Conservation (phyloP, 305 asterid species). For the Fraxinus velutina region DNA sequence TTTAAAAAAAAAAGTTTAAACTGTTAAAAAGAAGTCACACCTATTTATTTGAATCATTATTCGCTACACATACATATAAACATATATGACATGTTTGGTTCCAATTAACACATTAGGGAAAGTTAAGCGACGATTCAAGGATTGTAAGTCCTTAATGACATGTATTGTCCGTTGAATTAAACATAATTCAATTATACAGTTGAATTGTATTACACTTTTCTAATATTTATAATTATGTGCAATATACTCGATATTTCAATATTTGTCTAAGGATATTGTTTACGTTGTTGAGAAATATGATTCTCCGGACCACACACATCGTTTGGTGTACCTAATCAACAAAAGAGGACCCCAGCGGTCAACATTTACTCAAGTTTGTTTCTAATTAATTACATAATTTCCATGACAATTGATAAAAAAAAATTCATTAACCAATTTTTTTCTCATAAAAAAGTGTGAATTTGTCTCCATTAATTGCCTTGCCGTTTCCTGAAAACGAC, state of each 20-base stretch:
- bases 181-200: not conserved
- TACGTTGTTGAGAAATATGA: not conserved
- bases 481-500: not conserved
- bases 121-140: not conserved
- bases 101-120: not conserved
- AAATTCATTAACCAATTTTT: not conserved
- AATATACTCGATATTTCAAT: not conserved
- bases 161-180: not conserved
- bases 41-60: not conserved
- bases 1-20: not conserved
- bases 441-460: not conserved
- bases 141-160: not conserved
- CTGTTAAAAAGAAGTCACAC: not conserved
- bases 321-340: not conserved
- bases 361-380: not conserved
- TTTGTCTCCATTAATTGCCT: not conserved
- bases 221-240: not conserved
- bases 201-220: not conserved
- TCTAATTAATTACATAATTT: not conserved
- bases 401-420: not conserved
- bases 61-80: not conserved
- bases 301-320: not conserved
- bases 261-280: not conserved
- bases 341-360: not conserved
- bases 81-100: not conserved